A percentile compares a stretch with the other conserved stretches of the same genome.
These are phyloP conservation scores for Apiotrichum sp. DNA, from an alignment of 1,284 basidiomycete genomes.

Conservation along the genomic window DNA sequence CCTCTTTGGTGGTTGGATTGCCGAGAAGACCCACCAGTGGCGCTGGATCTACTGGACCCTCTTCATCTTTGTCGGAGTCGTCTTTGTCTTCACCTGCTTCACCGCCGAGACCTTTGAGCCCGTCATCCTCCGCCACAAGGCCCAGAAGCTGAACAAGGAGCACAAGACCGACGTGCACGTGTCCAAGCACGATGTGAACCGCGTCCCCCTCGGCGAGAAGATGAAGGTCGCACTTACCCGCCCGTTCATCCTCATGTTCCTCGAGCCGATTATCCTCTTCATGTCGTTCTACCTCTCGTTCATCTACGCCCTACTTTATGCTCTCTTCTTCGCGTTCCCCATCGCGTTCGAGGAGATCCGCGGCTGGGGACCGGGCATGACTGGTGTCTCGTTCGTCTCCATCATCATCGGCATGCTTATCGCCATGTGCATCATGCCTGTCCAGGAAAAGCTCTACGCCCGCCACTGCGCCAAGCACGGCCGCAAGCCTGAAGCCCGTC, in stretches of 20 bases:
- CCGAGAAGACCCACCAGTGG: slow-evolving; percentile 37
- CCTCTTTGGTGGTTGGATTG: slow-evolving; percentile 45
- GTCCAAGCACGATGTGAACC: slow-evolving; percentile 37
- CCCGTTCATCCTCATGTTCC: slow-evolving; percentile 47
- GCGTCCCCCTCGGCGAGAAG: slow-evolving; percentile 29
- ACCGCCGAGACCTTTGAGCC: slow-evolving; percentile 47
- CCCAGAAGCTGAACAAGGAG: slow-evolving; percentile 41
- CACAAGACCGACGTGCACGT: slow-evolving; percentile 40
- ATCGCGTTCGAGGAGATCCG: slow-evolving; percentile 42
- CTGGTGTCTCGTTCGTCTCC: slow-evolving; percentile 42
- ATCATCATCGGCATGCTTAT: slow-evolving; percentile 38
- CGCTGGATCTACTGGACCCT: slow-evolving; percentile 50
- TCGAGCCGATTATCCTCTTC: slow-evolving; percentile 48
- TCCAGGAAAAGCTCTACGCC: slow-evolving; percentile 40
- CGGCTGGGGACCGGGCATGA: slow-evolving; percentile 41
- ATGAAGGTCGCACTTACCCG: slow-evolving; percentile 43
- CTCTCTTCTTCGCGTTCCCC: slow-evolving; percentile 44
- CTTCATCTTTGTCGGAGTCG: slow-evolving; percentile 40
- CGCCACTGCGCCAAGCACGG: slow-evolving; percentile 16
- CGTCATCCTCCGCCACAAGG: slow-evolving; percentile 43
- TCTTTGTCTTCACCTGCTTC: slow-evolving; percentile 31
- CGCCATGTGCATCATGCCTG: slow-evolving; percentile 30
- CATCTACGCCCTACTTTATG: slow-evolving; percentile 47
- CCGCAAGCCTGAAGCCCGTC: slow-evolving; percentile 30
- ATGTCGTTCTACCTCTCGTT: slow-evolving; percentile 50